phyloP scores from a whole-genome alignment of 495 filamentous ascomycete genomes.

The Penicillium samsonianum region DNA sequence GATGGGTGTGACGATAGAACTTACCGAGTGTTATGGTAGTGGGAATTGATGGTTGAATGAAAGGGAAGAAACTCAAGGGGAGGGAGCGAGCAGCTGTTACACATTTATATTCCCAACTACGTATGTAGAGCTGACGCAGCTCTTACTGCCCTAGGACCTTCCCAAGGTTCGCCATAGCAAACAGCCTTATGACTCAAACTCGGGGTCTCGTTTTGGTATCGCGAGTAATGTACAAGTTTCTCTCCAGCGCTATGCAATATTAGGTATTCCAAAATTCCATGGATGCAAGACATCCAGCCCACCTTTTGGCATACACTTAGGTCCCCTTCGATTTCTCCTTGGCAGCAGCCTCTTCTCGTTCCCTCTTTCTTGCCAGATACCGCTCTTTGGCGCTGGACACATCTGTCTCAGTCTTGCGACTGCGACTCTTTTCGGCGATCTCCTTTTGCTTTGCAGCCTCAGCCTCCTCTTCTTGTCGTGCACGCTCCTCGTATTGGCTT shows the following conservation, averaged over 20 bases:
- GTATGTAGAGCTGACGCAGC: neutral
- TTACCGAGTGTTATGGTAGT: neutral
- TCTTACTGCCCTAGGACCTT: neutral
- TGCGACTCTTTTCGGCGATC: conserved; percentile 72
- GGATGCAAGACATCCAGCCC: conserved; percentile 9
- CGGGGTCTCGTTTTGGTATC: conserved; percentile 3
- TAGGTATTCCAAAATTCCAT: conserved; percentile 1
- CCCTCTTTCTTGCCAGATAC: conserved; percentile 81
- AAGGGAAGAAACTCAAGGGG: neutral
- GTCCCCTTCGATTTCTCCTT: conserved; percentile 27
- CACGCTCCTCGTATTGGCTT: conserved; percentile 62
- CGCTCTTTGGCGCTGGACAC: conserved; percentile 85
- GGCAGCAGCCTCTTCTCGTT: conserved; percentile 64
- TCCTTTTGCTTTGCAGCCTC: conserved; percentile 67
- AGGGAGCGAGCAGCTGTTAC: too few species aligned
- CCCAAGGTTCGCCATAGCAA: neutral
- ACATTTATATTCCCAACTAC: neutral
- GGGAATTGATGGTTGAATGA: neutral
- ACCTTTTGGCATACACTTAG: neutral
- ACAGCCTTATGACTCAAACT: conserved; percentile 2
- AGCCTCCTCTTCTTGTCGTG: conserved; percentile 76
- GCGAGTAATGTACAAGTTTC: conserved; percentile 8
- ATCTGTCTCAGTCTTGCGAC: conserved; percentile 70
- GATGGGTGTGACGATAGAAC: neutral
- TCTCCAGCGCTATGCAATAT: conserved; percentile 7